phyloP scores from a whole-genome alignment of 2,329 filamentous ascomycete genomes.

The Penicillium sp. region DNA sequence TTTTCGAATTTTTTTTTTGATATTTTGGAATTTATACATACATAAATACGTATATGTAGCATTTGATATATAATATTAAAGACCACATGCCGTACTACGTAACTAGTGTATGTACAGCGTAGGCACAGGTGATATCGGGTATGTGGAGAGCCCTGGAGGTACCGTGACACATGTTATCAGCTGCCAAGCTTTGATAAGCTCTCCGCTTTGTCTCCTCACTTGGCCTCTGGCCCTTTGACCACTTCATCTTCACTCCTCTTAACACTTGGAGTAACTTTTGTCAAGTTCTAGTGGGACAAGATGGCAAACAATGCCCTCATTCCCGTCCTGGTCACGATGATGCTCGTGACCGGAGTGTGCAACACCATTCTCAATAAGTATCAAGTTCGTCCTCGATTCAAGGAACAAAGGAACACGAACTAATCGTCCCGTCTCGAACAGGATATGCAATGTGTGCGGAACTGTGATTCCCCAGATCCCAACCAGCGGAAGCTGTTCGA shows the following conservation, averaged over 20 bases:
- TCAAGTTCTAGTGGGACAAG: constrained; percentile 1
- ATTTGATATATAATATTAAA: background rate
- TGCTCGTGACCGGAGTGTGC: constrained; percentile 92
- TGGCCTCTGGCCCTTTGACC: background rate
- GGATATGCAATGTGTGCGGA: constrained; percentile 95
- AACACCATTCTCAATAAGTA: constrained; percentile 97
- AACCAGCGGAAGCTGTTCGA: constrained; percentile 73
- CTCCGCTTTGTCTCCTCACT: constrained; percentile 12
- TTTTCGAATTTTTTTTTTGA: background rate
- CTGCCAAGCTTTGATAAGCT: constrained; percentile 5
- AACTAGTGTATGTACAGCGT: too few species aligned
- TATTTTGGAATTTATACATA: background rate
- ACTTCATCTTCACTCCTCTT: background rate
- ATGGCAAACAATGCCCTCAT: constrained; percentile 74
- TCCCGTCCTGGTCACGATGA: constrained; percentile 88
- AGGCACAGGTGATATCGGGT: background rate
- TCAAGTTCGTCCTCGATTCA: constrained; percentile 58
- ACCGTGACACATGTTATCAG: constrained; percentile 9
- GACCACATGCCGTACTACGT: too few species aligned
- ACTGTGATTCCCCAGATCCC: constrained; percentile 72
- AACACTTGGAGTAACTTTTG: background rate
- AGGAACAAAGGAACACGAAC: background rate
- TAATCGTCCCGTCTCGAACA: constrained; percentile 18
- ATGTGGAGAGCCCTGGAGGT: background rate
- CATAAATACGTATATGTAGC: background rate